These are phyloP conservation scores for Penicillium sp. DNA, from an alignment of 2,329 filamentous ascomycete species.

Conservation along the genomic window DNA sequence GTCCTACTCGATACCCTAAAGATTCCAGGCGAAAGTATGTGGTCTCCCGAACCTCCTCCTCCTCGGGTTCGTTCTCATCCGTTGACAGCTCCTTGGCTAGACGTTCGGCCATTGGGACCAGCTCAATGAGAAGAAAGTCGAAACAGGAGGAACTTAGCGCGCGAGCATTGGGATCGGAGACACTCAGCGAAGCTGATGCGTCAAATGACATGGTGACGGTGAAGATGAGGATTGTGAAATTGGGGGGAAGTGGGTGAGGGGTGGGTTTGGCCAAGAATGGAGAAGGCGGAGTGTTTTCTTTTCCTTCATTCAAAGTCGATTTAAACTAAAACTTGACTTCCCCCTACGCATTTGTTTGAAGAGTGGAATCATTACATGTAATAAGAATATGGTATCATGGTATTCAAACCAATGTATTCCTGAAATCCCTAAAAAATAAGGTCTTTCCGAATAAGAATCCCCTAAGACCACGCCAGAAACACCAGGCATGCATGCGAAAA, in stretches of 20 bases:
- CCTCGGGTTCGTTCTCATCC: slow-evolving; percentile 33
- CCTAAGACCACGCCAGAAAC: slow-evolving; percentile 15
- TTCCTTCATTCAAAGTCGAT: background rate
- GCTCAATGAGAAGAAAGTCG: slow-evolving; percentile 93
- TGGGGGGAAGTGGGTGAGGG: background rate
- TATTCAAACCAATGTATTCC: background rate
- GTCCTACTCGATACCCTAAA: slow-evolving; percentile 86
- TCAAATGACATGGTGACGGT: slow-evolving; percentile 68
- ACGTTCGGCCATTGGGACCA: slow-evolving; percentile 90
- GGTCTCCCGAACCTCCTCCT: slow-evolving; percentile 80
- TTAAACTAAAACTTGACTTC: background rate
- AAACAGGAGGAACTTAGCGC: slow-evolving; percentile 83
- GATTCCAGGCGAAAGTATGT: slow-evolving; percentile 82
- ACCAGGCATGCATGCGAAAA: slow-evolving; percentile 18
- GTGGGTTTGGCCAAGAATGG: background rate
- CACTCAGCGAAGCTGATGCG: slow-evolving; percentile 66
- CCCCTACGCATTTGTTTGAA: background rate
- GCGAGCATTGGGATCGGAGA: slow-evolving; percentile 71
- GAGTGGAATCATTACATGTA: background rate
- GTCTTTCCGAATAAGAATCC: background rate
- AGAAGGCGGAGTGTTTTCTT: background rate
- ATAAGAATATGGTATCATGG: too few relatives aligned
- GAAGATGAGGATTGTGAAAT: background rate
- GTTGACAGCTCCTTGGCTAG: slow-evolving; percentile 68
- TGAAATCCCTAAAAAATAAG: background rate